Conservation (phyloP, 805 yeast genomes). For the Teunomyces pallodes region DNA sequence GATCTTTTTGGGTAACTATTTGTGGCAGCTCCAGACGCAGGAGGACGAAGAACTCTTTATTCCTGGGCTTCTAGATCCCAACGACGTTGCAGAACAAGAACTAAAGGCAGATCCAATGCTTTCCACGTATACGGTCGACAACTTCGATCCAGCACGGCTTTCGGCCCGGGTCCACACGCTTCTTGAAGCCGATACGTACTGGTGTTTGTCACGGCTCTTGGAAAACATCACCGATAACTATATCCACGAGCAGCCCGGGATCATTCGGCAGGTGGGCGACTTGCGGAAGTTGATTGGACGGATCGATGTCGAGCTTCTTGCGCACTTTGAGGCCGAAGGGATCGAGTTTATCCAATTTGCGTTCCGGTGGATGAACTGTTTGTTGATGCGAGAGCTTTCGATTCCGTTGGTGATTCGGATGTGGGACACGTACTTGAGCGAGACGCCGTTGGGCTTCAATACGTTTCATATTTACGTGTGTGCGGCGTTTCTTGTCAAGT, state of each 20-base stretch:
- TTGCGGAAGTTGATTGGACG: constrained; percentile 73
- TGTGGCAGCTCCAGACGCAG: constrained; percentile 37
- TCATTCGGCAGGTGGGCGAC: constrained; percentile 83
- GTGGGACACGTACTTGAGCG: constrained; percentile 95
- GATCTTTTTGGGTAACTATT: constrained; percentile 71
- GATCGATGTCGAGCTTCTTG: constrained; percentile 70
- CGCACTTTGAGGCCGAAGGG: constrained; percentile 75
- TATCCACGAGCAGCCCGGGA: constrained; percentile 98
- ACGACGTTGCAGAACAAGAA: constrained; percentile 23
- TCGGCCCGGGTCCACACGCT: constrained; percentile 59
- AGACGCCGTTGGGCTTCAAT: constrained; percentile 74
- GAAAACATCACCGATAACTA: constrained; percentile 97
- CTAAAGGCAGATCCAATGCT: constrained; percentile 26
- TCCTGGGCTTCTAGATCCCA: constrained; percentile 34
- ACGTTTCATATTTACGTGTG: constrained; percentile 96
- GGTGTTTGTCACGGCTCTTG: constrained; percentile 89
- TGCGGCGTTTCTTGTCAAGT: constrained; percentile 90
- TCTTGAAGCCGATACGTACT: constrained; percentile 93
- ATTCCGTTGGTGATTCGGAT: constrained; percentile 78
- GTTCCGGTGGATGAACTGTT: constrained; percentile 98
- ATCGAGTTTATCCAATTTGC: constrained; percentile 95
- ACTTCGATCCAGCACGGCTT: constrained; percentile 59
- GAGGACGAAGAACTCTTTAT: constrained; percentile 27
- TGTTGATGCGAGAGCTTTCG: constrained; percentile 88
- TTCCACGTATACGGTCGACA: constrained; percentile 41